These are phyloP conservation scores for Chlamydomonas sphaeroides DNA, from an alignment of 139 green algal genomes.

Conservation along the genomic window DNA sequence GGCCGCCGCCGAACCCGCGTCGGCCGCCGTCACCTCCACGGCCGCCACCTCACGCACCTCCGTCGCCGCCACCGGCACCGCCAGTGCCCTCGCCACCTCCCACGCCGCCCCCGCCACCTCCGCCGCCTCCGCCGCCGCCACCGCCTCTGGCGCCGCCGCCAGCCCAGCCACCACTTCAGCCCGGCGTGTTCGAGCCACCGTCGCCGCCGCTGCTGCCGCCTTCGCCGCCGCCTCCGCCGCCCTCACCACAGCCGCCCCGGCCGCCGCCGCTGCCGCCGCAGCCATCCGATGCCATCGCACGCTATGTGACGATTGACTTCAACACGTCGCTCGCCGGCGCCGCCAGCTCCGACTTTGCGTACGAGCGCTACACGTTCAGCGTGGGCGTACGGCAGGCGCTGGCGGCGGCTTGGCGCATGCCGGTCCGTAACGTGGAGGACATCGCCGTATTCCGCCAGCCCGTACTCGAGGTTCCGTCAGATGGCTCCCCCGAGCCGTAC, in stretches of 20 bases:
- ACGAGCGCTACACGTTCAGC: neutral
- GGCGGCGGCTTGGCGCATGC: neutral
- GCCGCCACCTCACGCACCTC: neutral
- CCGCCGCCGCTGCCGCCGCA: neutral
- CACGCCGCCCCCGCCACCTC: neutral
- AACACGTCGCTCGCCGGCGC: neutral
- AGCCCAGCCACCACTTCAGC: neutral
- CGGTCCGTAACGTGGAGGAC: neutral
- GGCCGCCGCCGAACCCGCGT: neutral
- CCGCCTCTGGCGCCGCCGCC: neutral
- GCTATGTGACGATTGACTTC: neutral
- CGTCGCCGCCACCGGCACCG: neutral
- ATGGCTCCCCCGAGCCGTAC: neutral
- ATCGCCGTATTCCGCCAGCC: neutral
- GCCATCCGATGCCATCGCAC: neutral
- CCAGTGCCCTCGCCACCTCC: neutral
- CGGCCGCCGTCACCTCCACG: neutral
- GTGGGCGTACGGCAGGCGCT: neutral
- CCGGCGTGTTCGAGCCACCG: neutral
- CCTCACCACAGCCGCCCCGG: neutral
- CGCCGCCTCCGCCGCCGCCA: neutral
- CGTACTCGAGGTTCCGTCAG: neutral
- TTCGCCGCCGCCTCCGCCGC: neutral
- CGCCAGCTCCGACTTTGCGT: neutral
- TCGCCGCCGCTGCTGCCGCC: neutral